Evolutionary conservation across 495 filamentous ascomycete genomes (phyloP).

Genomic region (Jackrogersella multiformis): DNA sequence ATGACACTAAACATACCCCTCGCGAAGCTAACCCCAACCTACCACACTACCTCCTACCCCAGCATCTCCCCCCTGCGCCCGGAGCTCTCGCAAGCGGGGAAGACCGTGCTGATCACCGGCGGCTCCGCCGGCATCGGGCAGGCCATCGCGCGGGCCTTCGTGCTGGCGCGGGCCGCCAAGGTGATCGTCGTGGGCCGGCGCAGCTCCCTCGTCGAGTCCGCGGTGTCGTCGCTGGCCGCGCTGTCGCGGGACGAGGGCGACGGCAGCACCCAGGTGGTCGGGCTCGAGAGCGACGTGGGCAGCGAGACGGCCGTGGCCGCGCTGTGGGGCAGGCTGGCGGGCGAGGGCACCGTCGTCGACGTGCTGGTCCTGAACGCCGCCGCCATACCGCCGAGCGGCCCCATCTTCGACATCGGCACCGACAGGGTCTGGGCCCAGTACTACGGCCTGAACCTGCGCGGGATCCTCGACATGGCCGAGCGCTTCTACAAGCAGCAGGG

Average conservation of each 20-base stretch:
- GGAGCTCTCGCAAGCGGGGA: conserved; percentile 56
- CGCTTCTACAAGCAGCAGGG: conserved; percentile 46
- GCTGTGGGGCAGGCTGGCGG: conserved; percentile 49
- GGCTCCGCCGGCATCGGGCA: conserved; percentile 49
- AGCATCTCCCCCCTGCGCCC: conserved; percentile 53
- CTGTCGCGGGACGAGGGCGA: not conserved
- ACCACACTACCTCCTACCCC: conserved; percentile 50
- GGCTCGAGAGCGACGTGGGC: conserved; percentile 40
- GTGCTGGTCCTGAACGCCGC: conserved; percentile 55
- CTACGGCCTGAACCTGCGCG: conserved; percentile 49
- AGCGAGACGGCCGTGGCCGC: conserved; percentile 31
- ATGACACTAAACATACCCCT: not conserved
- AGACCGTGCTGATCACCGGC: conserved; percentile 61
- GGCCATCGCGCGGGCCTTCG: conserved; percentile 47
- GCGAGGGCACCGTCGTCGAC: conserved; percentile 47
- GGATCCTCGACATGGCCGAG: conserved; percentile 48
- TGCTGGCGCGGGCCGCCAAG: conserved; percentile 37
- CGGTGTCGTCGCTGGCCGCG: conserved; percentile 16
- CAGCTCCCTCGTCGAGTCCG: conserved; percentile 8
- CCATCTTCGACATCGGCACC: conserved; percentile 44
- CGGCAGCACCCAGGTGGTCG: conserved; percentile 34
- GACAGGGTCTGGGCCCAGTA: conserved; percentile 41
- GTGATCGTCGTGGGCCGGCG: conserved; percentile 48
- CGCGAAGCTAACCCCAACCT: conserved; percentile 28
- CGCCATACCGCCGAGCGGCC: not conserved